phyloP scores from a whole-genome alignment of 176 grass and related monocot species.

The Hsuehochloa calcarea region DNA sequence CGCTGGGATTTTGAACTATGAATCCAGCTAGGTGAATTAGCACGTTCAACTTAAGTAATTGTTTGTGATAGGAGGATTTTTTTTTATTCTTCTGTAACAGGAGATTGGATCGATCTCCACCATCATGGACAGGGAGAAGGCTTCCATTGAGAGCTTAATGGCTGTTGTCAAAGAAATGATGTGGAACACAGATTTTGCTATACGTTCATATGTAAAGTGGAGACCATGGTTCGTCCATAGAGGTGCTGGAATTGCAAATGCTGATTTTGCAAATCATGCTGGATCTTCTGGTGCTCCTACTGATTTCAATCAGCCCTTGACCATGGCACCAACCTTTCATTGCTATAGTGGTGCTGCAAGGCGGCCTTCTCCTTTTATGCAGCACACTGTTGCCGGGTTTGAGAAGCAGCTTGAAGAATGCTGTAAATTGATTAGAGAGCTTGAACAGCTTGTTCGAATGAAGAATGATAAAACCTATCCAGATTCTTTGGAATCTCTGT shows the following conservation, averaged over 20 bases:
- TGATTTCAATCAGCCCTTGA: slow-evolving; percentile 39
- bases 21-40: background rate
- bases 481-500: slow-evolving; percentile 53
- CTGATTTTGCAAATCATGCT: slow-evolving; percentile 2
- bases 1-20: no score
- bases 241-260: slow-evolving; percentile 42
- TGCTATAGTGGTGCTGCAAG: slow-evolving; percentile 53
- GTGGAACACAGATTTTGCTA: slow-evolving; percentile 50
- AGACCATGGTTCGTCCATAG: slow-evolving; percentile 44
- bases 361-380: slow-evolving; percentile 67
- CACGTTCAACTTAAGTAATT: slow-evolving; percentile 7
- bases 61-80: slow-evolving; percentile 20
- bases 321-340: slow-evolving; percentile 38
- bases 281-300: slow-evolving; percentile 11
- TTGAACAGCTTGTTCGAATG: slow-evolving; percentile 71
- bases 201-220: slow-evolving; percentile 61
- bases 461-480: slow-evolving; percentile 47
- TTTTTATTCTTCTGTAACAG: slow-evolving; percentile 31
- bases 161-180: slow-evolving; percentile 52
- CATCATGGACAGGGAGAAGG: slow-evolving; percentile 64
- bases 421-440: slow-evolving; percentile 59
- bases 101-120: slow-evolving; percentile 50
- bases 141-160: slow-evolving; percentile 50
- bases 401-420: slow-evolving; percentile 63
- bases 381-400: slow-evolving; percentile 58